These are phyloP conservation scores for Klebsormidium nitens DNA, from an alignment of 139 green algal genomes.

Conservation along the genomic window DNA sequence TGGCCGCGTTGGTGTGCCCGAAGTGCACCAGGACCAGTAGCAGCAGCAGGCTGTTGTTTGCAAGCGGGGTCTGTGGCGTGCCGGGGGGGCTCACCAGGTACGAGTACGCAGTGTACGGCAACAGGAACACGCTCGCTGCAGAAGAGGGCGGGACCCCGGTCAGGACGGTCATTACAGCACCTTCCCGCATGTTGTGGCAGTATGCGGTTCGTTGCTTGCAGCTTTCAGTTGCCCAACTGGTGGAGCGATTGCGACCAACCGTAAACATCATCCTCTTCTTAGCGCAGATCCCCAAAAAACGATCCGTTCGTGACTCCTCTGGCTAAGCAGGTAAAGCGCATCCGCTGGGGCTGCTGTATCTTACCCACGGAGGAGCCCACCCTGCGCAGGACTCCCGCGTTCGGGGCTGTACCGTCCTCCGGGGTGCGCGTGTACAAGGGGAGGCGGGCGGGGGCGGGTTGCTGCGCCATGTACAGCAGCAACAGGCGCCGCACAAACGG, in stretches of 20 bases:
- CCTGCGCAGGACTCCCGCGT: background rate
- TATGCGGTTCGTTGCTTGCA: too few species aligned
- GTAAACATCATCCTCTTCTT: too few species aligned
- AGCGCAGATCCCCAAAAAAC: too few species aligned
- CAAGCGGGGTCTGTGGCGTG: conserved; percentile 45
- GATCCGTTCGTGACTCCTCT: too few species aligned
- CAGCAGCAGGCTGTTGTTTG: conserved; percentile 46
- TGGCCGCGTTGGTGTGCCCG: too few species aligned
- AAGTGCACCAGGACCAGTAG: conserved; percentile 63
- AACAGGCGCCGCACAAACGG: conserved; percentile 47
- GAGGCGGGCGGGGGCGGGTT: conserved; percentile 12
- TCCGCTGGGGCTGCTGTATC: too few species aligned
- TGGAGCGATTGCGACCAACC: too few species aligned
- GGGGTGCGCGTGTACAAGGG: conserved; percentile 7
- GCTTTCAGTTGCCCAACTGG: too few species aligned
- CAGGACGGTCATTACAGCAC: too few species aligned
- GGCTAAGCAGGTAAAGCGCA: too few species aligned
- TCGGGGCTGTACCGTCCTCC: background rate
- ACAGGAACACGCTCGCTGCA: conserved; percentile 54
- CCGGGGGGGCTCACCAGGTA: conserved; percentile 42
- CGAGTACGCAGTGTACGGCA: conserved; percentile 55
- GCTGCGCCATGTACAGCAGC: conserved; percentile 27
- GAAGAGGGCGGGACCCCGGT: background rate
- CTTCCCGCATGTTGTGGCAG: too few species aligned
- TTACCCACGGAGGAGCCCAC: background rate